Conservation (phyloP, 176 grass and related monocot species). For the Ananas comosus region DNA sequence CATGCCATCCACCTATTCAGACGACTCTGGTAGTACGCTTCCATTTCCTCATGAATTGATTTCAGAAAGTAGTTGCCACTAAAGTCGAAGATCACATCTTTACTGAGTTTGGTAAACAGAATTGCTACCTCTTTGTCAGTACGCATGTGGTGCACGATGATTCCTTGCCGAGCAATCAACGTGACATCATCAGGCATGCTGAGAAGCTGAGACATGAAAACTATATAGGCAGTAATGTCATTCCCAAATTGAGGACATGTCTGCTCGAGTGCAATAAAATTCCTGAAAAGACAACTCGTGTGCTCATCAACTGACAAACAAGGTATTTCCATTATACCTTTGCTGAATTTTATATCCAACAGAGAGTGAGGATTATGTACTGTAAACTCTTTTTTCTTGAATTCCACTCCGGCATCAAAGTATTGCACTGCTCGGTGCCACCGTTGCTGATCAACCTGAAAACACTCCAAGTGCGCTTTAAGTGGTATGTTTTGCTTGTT, state of each 20-base stretch:
- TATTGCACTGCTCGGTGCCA: conserved; percentile 15
- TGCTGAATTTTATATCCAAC: conserved; percentile 6
- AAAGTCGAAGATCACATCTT: not conserved
- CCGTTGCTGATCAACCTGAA: not conserved
- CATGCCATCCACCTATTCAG: conserved; percentile 15
- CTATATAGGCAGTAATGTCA: not conserved
- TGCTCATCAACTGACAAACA: conserved; percentile 9
- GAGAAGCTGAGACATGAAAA: conserved; percentile 15
- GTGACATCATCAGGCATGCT: conserved; percentile 17
- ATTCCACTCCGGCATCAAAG: not conserved
- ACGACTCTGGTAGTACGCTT: conserved; percentile 20
- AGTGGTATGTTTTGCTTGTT: not conserved
- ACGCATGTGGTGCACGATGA: conserved; percentile 8
- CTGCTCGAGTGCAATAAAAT: conserved; percentile 25
- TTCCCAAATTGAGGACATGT: conserved; percentile 13
- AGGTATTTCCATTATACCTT: conserved; percentile 19
- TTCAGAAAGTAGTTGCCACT: conserved; percentile 5
- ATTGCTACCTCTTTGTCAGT: conserved; percentile 10
- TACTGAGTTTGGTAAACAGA: conserved; percentile 7
- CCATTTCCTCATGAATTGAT: not conserved
- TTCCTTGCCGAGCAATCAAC: conserved; percentile 6
- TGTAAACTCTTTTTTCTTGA: not conserved
- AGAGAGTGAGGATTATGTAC: conserved; percentile 6
- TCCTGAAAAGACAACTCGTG: not conserved
- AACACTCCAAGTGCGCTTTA: accelerated